Base-by-base conservation (phyloP, 164 flowering plant species). In the Brasenia schreberi region DNA sequence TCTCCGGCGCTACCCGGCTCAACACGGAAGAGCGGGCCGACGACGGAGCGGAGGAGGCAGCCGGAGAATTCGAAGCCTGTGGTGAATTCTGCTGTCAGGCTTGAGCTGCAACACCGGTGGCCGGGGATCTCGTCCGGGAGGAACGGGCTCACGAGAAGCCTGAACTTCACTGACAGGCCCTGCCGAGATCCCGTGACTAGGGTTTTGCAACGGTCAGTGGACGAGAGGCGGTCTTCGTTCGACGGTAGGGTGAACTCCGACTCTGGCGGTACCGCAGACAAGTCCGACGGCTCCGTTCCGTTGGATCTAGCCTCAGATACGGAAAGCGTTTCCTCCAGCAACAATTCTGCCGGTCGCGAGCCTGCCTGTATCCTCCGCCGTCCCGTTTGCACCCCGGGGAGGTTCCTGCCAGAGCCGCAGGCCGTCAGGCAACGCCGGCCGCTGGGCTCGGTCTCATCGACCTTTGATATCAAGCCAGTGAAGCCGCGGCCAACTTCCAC, bases 311-410 rank as follows among this genome's bases (percentile, higher is more conserved):
- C 91, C 5, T 90, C 98, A 18, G 98, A 94, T 77, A 81, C 91
- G 14, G 97, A 94, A 16, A 94, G 99, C 77, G 93, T 87, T 65
- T 94, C 98, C 18, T 94, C 98, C 19, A 95, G 96, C 61, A 87
- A 97, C 76, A 87, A 92, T 73, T 82, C 90, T 4, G 96, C 90
- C 19, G 68, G 69, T 18, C 88, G 74, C 53, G 96, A 85, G 58
- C 70, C 45, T 5, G 19, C 39, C 18, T 64, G 74, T 63, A 70
- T 70, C 71, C 82, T 77, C 16, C 67, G 78, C 18, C 70, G 69
- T 44, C 74, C 64, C 64, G 78, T 68, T 56, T 79, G 89, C 61
- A 81, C 92, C 16, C 88, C 98, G 5, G 87, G 97, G 0, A 83
- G 83, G 76, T 89, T 94, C 72, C 89, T 91, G 93, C 96, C 89